A percentile compares a stretch with the other conserved stretches of the same genome.
Evolutionary conservation across 495 filamentous ascomycete genomes (phyloP).

Genomic region (Extremus antarcticus): DNA sequence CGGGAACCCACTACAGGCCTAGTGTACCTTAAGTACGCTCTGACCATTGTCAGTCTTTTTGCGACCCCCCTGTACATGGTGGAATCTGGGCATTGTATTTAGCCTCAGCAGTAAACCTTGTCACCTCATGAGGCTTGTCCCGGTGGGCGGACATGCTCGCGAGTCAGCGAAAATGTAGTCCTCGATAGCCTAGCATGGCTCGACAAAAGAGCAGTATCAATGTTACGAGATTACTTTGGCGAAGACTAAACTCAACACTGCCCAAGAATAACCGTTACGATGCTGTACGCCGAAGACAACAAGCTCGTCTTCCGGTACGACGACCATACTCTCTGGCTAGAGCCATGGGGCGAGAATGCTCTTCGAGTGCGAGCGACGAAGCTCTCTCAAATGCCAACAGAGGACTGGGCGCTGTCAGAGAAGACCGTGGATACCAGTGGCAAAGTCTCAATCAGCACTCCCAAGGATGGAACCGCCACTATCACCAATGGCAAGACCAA

Average conservation of each 20-base stretch:
- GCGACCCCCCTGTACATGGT: no score
- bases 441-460: not conserved
- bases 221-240: not conserved
- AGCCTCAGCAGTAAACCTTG: no score
- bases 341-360: conserved; percentile 42
- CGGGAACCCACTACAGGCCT: no score
- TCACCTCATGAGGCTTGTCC: not conserved
- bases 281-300: not conserved
- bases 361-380: conserved; percentile 41
- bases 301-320: conserved; percentile 32
- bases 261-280: not conserved
- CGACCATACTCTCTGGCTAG: conserved; percentile 43
- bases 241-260: not conserved
- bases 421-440: conserved; percentile 18
- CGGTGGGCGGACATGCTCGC: not conserved
- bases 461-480: conserved; percentile 20
- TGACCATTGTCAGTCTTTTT: no score
- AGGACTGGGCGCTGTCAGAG: conserved; percentile 42
- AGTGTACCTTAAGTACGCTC: no score
- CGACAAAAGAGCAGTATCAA: not conserved
- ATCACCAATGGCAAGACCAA: conserved; percentile 44
- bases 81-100: no score
- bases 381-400: conserved; percentile 33
- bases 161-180: no score
- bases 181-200: not conserved